Conservation (phyloP, 2,329 filamentous ascomycete genomes). For the Biscogniauxia mediterranea region DNA sequence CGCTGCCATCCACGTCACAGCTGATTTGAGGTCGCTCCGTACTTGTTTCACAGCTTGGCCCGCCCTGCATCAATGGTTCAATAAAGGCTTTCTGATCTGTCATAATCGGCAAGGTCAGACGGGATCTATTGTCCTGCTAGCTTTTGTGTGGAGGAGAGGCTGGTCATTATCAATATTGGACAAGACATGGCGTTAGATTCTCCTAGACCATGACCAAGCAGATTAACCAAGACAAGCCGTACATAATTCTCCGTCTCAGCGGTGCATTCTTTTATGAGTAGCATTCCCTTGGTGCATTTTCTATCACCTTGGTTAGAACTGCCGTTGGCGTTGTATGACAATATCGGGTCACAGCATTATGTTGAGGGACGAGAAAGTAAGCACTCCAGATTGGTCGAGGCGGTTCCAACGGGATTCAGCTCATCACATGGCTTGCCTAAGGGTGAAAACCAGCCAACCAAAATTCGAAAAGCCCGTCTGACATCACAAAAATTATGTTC, state of each 20-base stretch:
- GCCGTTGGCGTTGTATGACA: no score
- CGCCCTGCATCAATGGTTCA: not conserved
- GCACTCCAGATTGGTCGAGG: no score
- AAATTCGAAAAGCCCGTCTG: no score
- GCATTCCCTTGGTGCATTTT: not conserved
- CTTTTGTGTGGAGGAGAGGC: not conserved
- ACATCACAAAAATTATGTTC: no score
- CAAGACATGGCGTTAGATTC: not conserved
- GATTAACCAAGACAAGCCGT: not conserved
- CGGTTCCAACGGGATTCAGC: no score
- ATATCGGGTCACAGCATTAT: no score
- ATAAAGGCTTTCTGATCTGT: not conserved
- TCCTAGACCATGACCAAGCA: not conserved
- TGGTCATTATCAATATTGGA: not conserved
- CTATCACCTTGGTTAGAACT: no score
- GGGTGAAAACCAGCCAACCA: no score
- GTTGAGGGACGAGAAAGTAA: no score
- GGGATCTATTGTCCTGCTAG: not conserved
- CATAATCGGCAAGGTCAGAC: not conserved
- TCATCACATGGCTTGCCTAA: no score
- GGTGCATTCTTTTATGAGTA: not conserved
- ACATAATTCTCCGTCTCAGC: not conserved
- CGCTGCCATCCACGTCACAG: not conserved
- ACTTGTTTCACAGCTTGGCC: not conserved
- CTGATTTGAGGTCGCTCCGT: not conserved